phyloP scores from a whole-genome alignment of 2,329 filamentous ascomycete species.

The Penicillium decumbens region DNA sequence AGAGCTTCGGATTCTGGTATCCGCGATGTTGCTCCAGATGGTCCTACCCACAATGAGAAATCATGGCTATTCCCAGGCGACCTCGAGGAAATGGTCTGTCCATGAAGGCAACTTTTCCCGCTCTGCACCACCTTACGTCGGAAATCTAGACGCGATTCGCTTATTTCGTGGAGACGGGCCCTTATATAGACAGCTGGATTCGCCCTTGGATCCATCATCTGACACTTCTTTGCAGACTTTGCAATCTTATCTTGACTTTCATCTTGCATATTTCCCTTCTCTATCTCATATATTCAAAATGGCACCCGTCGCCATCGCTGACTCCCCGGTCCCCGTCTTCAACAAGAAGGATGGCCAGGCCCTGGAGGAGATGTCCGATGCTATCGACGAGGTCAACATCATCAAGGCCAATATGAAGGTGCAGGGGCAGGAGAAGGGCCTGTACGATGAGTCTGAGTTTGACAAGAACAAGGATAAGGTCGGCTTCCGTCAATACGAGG shows the following conservation, averaged over 20 bases:
- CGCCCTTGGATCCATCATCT: background rate
- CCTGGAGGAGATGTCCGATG: constrained; percentile 56
- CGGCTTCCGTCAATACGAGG: constrained; percentile 76
- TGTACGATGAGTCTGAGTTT: constrained; percentile 60
- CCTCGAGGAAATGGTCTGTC: background rate
- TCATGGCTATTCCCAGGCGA: constrained; percentile 11
- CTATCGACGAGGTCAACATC: constrained; percentile 58
- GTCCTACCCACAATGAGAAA: constrained; percentile 11
- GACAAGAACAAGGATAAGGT: constrained; percentile 73
- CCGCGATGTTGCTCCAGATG: constrained; percentile 23
- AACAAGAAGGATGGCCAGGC: constrained; percentile 52
- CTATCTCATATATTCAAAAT: constrained; percentile 17
- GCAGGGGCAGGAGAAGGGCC: constrained; percentile 34
- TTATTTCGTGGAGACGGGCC: background rate
- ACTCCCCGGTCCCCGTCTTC: constrained; percentile 21
- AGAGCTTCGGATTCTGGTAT: constrained; percentile 31
- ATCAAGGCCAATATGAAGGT: constrained; percentile 54
- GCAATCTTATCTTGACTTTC: background rate
- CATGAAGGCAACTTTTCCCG: constrained; percentile 4
- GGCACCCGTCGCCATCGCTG: constrained; percentile 30
- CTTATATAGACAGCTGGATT: constrained; percentile 17
- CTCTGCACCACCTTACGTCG: constrained; percentile 4
- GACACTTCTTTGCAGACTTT: constrained; percentile 1
- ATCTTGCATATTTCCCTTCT: background rate
- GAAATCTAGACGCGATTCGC: constrained; percentile 21